Percentiles rank a stretch among this genome's conserved stretches.
These are phyloP conservation scores for Blepharisma undulans DNA, from an alignment of 169 alveolate species.

Conservation along the genomic window DNA sequence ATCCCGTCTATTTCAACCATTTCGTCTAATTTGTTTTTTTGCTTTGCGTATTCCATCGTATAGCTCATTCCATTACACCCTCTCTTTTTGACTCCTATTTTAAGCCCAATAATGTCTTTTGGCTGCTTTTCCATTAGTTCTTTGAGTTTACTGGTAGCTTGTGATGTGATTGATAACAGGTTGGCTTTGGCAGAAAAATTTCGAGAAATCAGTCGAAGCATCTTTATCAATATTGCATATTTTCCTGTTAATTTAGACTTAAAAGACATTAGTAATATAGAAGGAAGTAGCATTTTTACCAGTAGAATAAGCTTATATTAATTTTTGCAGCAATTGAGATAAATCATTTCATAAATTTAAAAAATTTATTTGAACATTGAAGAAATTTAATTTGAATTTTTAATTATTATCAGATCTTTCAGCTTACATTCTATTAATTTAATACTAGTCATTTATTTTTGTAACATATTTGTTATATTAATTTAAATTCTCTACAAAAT, in stretches of 20 bases:
- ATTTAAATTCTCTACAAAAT: not conserved
- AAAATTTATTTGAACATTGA: not conserved
- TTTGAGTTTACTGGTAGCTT: not conserved
- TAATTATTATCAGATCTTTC: not conserved
- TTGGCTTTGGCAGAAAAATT: not conserved
- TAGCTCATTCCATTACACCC: constrained; percentile 78
- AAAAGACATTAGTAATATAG: too few relatives aligned
- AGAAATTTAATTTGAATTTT: not conserved
- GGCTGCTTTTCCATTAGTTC: not conserved
- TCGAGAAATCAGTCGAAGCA: not conserved
- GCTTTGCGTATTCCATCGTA: constrained; percentile 67
- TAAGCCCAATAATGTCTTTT: constrained; percentile 27
- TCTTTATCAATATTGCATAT: not conserved
- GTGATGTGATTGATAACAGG: not conserved
- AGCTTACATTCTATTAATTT: not conserved
- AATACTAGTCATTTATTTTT: not conserved
- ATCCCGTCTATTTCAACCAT: constrained; percentile 75
- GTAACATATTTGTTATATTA: not conserved
- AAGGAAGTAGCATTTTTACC: not conserved
- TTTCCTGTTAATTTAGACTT: not conserved
- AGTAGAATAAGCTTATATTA: not conserved
- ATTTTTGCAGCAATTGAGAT: not conserved
- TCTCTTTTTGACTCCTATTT: constrained; percentile 71
- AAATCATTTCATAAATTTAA: not conserved
- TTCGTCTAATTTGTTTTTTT: constrained; percentile 70